Base-by-base conservation (phyloP, 1,139 yeast species). In the Magnusiomyces suaveolens region DNA sequence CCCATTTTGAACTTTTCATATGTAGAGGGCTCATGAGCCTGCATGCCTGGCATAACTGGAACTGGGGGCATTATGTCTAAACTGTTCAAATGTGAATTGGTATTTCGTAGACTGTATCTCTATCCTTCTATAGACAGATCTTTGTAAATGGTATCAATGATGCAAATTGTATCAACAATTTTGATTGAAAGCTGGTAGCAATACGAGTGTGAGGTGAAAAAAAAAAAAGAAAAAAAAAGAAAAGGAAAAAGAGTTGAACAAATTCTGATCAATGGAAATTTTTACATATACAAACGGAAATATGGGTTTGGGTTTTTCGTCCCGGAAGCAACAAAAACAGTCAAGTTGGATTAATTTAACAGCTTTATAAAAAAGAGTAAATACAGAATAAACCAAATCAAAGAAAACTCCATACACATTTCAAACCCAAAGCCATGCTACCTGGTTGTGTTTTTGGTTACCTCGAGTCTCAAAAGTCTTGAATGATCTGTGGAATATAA, bases 1-100 rank as follows among this genome's bases (percentile, higher is more conserved):
- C 98, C 98, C 97, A 92, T 94, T 74, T 92, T 92, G 79, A 92
- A 87, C 74, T 90, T 92, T 59, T 92, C 96, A 74, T 89, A 89
- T 72, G 85, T 83, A 51, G 96, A 84, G 57, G 94, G 95, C 68
- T 84, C 88, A 63, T 85, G 92, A 53, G 65, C 64, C 59, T 78
- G 83, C 52, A 75, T 81, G 66, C 80, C 82, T 67, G 82, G 85
- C 60, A 79, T 78, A 71, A 83, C 88, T 70, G 81, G 90, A 62
- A 83, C 87, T 71, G 95, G 95, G 63, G 95, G 95, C 95, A 86
- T 86, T 52, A 25, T 49, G 14, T 14, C 20, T 29, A 25, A 3
- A 8, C 12, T 29, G 36, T 29, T 6, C 12, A 29, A 8, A 8
- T 29, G 12, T 29, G 12, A 29, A 29, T 29, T 29, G 36, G 36